Evolutionary conservation across 1,139 yeast species (phyloP).

Genomic region (Yamadazyma songkhlaensis): DNA sequence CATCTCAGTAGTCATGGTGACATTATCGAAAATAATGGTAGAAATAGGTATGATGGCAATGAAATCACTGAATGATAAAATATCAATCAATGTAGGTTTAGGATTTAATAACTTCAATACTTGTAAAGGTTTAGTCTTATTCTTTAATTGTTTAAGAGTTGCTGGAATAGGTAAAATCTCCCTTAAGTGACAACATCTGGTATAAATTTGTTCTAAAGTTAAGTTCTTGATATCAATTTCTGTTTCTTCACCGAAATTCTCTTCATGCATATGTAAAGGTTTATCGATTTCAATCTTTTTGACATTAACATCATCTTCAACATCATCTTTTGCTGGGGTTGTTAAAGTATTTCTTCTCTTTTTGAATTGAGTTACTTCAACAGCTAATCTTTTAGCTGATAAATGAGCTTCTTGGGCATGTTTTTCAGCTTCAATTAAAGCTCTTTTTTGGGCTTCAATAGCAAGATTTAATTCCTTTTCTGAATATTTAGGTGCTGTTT

Average conservation of each 20-base stretch:
- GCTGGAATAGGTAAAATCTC: constrained; percentile 94
- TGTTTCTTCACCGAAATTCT: constrained; percentile 45
- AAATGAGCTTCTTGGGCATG: constrained; percentile 75
- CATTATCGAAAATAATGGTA: constrained; percentile 80
- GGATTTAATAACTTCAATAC: constrained; percentile 82
- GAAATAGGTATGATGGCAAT: constrained; percentile 79
- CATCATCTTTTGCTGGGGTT: constrained; percentile 10
- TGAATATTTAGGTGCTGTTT: constrained; percentile 36
- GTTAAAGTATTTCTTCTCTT: constrained; percentile 6
- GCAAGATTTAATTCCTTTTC: constrained; percentile 54
- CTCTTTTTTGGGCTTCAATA: constrained; percentile 52
- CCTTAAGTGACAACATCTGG: constrained; percentile 88
- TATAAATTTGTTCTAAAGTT: constrained; percentile 71
- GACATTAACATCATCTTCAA: constrained; percentile 18
- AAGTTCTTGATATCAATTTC: constrained; percentile 20
- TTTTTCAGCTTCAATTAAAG: constrained; percentile 59
- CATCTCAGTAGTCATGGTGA: constrained; percentile 78
- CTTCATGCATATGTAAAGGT: constrained; percentile 68
- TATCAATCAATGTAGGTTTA: constrained; percentile 85
- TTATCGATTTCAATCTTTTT: constrained; percentile 41
- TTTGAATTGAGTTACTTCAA: constrained; percentile 52
- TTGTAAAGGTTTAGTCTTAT: constrained; percentile 71
- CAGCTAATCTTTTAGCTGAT: constrained; percentile 66
- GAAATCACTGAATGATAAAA: constrained; percentile 84
- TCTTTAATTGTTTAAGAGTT: constrained; percentile 77